Conservation (phyloP, 805 yeast genomes). For the Cyberlindnera veronae region DNA sequence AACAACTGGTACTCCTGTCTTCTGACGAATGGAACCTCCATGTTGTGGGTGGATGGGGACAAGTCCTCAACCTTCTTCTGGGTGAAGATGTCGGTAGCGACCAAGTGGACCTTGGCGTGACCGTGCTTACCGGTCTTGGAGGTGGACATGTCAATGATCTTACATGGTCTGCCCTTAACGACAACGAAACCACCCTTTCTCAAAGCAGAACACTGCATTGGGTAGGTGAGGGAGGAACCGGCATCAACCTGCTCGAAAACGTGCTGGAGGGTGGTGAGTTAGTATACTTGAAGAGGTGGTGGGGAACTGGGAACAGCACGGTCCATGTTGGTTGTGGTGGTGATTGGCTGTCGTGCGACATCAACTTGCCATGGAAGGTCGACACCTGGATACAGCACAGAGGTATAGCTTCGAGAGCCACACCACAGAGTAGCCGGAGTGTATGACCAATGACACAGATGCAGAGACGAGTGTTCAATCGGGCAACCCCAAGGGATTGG, state of each 20-base stretch:
- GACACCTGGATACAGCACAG: constrained; percentile 4
- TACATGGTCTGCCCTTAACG: constrained; percentile 99
- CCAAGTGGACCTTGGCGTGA: constrained; percentile 99
- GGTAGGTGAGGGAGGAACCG: constrained; percentile 97
- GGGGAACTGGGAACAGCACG: too few relatives aligned
- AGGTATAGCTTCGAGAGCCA: too few relatives aligned
- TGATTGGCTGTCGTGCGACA: not conserved
- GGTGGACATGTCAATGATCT: constrained; percentile 99
- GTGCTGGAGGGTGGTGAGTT: constrained; percentile 49
- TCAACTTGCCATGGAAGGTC: not conserved
- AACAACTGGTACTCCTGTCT: constrained; percentile 96
- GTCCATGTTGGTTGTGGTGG: not conserved
- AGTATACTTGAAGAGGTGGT: too few relatives aligned
- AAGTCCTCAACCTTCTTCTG: constrained; percentile 99
- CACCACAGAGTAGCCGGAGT: constrained; percentile 5
- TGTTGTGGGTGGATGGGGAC: constrained; percentile 99
- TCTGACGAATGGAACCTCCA: constrained; percentile 97
- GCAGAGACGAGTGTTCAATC: too few relatives aligned
- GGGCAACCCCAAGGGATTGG: not conserved
- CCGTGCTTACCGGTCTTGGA: constrained; percentile 99
- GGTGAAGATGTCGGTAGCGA: constrained; percentile 98
- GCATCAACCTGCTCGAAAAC: constrained; percentile 97
- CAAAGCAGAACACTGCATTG: constrained; percentile 99
- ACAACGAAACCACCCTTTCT: constrained; percentile 99
- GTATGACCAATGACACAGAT: too few relatives aligned